Evolutionary conservation across 192 early-diverging fungal genomes (phyloP).

Genomic region (Podila epicladia): DNA sequence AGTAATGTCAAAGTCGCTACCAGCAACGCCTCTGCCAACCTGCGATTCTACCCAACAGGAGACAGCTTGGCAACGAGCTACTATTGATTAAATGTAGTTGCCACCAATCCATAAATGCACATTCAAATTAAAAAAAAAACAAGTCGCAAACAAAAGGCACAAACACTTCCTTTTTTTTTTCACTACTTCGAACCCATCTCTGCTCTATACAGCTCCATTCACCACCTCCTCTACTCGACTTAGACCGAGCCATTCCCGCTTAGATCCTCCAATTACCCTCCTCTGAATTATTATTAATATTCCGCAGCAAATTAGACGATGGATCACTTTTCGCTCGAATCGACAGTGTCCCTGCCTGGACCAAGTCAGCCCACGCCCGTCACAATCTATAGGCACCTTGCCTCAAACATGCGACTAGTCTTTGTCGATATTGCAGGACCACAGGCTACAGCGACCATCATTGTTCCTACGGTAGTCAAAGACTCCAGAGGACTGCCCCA

Average conservation of each 20-base stretch:
- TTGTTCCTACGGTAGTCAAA: slow-evolving; percentile 75
- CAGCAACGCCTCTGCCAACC: slow-evolving; percentile 10
- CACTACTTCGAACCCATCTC: too few species aligned
- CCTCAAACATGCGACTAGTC: slow-evolving; percentile 66
- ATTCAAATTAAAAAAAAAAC: too few species aligned
- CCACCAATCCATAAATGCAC: too few species aligned
- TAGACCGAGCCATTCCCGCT: not conserved
- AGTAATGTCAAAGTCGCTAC: slow-evolving; percentile 16
- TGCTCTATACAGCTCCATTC: too few species aligned
- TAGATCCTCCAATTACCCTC: not conserved
- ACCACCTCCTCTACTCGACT: not conserved
- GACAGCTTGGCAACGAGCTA: slow-evolving; percentile 14
- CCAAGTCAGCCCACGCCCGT: slow-evolving; percentile 50
- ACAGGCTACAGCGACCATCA: slow-evolving; percentile 69
- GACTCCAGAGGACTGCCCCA: slow-evolving; percentile 84
- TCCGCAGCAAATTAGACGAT: not conserved
- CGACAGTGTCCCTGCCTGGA: slow-evolving; percentile 42
- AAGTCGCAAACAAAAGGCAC: too few species aligned
- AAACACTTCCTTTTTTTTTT: too few species aligned
- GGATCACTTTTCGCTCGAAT: slow-evolving; percentile 46
- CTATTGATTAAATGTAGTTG: not conserved
- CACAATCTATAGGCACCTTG: slow-evolving; percentile 58
- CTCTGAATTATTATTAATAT: not conserved
- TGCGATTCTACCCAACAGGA: slow-evolving; percentile 35
- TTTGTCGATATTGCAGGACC: slow-evolving; percentile 73